Conservation (phyloP, 352 stramenopile species). For the Thalassiosira mediterranea region DNA sequence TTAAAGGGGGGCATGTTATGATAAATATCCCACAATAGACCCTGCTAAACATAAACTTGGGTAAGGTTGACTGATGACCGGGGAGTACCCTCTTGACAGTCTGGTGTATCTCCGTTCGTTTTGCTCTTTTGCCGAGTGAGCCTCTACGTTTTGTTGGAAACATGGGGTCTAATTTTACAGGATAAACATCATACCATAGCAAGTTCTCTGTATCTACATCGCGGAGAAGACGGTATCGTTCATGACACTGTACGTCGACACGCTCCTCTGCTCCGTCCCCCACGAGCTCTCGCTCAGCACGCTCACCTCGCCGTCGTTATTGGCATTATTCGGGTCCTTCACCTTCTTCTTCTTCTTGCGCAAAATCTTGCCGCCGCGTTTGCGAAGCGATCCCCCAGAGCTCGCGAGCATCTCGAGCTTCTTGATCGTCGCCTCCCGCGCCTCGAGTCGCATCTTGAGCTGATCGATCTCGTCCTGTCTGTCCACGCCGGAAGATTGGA, state of each 20-base stretch:
- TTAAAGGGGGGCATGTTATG: no score
- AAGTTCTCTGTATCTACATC: neutral
- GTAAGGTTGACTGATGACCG: no score
- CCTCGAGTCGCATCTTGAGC: slow-evolving; percentile 43
- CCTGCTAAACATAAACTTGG: no score
- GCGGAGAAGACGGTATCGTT: slow-evolving; percentile 10
- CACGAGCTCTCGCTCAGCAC: slow-evolving; percentile 1
- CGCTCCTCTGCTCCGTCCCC: neutral
- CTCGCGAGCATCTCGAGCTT: slow-evolving; percentile 12
- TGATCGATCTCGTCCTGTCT: slow-evolving; percentile 54
- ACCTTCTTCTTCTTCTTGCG: slow-evolving; percentile 6
- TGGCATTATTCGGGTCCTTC: neutral
- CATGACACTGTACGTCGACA: slow-evolving; percentile 4
- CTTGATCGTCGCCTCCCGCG: slow-evolving; percentile 43
- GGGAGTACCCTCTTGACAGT: no score
- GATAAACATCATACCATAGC: no score
- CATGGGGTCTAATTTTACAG: no score
- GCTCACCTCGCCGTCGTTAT: neutral
- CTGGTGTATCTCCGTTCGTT: no score
- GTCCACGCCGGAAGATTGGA: slow-evolving; percentile 40
- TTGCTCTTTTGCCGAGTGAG: no score
- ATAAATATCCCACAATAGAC: no score
- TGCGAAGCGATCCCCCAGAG: neutral
- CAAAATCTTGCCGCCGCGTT: neutral
- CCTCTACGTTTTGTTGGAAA: no score